phyloP scores from a whole-genome alignment of 2,329 filamentous ascomycete genomes.

The Aspergillus ochraceus region DNA sequence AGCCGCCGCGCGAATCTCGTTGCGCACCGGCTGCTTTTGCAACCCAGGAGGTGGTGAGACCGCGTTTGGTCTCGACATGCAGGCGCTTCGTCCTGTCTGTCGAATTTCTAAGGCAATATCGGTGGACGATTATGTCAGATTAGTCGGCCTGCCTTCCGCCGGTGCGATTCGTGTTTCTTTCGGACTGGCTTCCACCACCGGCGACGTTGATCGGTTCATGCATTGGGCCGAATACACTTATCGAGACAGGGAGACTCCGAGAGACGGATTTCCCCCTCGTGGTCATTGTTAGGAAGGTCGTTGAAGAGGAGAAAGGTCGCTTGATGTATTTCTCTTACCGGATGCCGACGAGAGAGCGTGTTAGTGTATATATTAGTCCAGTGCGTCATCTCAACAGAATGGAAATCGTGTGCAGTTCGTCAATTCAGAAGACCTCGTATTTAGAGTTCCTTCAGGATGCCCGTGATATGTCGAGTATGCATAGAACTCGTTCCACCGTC shows the following conservation, averaged over 20 bases:
- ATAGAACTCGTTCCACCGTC: neutral
- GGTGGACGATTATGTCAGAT: conserved; percentile 7
- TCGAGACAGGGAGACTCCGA: conserved; percentile 7
- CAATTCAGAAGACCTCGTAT: neutral
- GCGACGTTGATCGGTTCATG: conserved; percentile 12
- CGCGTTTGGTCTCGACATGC: conserved; percentile 4
- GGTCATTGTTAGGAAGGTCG: neutral
- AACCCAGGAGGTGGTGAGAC: conserved; percentile 8
- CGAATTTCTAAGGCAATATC: neutral
- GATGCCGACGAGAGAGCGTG: neutral
- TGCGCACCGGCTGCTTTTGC: conserved; percentile 13
- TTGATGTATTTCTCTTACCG: neutral
- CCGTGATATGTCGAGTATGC: neutral
- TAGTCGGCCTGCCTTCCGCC: conserved; percentile 6
- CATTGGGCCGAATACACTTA: neutral
- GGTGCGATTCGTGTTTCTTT: conserved; percentile 11
- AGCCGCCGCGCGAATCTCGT: conserved; percentile 1
- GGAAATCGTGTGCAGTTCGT: neutral
- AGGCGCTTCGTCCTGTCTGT: neutral
- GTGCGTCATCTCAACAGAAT: neutral
- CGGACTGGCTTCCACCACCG: conserved; percentile 7
- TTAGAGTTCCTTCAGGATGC: neutral
- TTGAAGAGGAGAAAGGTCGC: neutral
- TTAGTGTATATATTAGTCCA: neutral
- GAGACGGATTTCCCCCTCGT: neutral